These are phyloP conservation scores for Vitis rotundifolia DNA, from an alignment of 164 flowering plant species.

Conservation along the genomic window DNA sequence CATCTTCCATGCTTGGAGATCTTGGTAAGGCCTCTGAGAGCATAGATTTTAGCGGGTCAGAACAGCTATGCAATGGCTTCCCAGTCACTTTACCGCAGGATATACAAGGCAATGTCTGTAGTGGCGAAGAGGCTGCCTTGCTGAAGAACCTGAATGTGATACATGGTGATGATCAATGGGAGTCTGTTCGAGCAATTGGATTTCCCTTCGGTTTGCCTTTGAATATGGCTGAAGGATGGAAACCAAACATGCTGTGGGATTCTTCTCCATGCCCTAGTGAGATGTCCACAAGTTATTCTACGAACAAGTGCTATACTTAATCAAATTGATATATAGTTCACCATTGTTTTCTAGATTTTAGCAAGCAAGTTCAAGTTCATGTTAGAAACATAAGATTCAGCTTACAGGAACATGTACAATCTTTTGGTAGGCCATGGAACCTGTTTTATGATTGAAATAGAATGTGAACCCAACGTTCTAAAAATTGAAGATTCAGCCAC, in stretches of 20 bases:
- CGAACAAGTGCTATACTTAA: constrained; percentile 34
- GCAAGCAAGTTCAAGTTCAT: constrained; percentile 4
- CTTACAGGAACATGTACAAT: background rate
- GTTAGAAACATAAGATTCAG: background rate
- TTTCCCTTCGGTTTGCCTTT: constrained; percentile 25
- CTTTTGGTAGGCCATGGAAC: background rate
- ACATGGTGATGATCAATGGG: constrained; percentile 19
- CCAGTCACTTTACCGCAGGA: constrained; percentile 10
- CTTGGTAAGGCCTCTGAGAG: constrained; percentile 10
- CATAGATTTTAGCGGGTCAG: constrained; percentile 13
- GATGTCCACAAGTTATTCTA: constrained; percentile 32
- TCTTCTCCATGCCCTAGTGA: constrained; percentile 39
- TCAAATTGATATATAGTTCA: background rate
- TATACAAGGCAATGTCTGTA: background rate
- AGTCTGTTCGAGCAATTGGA: constrained; percentile 12
- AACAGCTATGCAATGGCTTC: constrained; percentile 15
- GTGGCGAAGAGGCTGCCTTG: constrained; percentile 7
- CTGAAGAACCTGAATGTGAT: constrained; percentile 11
- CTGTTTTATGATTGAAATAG: background rate
- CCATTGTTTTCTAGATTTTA: background rate
- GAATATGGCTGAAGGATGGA: constrained; percentile 29
- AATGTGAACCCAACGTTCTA: background rate
- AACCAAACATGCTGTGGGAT: constrained; percentile 37
- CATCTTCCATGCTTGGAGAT: constrained; percentile 39
- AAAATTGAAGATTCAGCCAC: background rate